A percentile compares a stretch with the other conserved stretches of the same genome.
Evolutionary conservation across 305 asterid species (phyloP).

Genomic region (Fraxinus sp.): DNA sequence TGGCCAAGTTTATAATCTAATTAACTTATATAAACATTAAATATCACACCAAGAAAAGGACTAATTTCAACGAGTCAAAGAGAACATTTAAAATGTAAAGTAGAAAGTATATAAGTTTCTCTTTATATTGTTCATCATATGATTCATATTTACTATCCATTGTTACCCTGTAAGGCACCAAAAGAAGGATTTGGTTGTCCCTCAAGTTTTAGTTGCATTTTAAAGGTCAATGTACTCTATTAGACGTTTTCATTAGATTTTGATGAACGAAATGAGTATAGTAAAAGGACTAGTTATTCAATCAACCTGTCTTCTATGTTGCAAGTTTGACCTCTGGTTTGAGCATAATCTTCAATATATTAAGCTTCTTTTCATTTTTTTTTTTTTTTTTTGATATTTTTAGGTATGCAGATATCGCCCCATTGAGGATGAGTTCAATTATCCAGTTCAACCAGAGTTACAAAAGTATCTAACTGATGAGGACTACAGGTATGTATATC

Average conservation of each 20-base stretch:
- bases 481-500: conserved; percentile 62
- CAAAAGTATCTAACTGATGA: conserved; percentile 82
- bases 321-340: conserved; percentile 7
- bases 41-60: background rate
- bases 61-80: background rate
- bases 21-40: background rate
- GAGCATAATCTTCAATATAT: conserved; percentile 14
- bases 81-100: background rate
- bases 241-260: background rate
- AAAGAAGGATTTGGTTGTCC: background rate
- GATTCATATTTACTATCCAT: background rate
- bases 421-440: conserved; percentile 81
- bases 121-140: background rate
- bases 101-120: background rate
- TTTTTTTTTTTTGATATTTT: background rate
- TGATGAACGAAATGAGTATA: background rate
- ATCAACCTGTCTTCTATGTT: background rate
- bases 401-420: conserved; percentile 87
- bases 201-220: background rate
- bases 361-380: conserved; percentile 4
- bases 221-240: background rate
- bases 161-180: background rate
- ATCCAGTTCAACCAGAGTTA: conserved; percentile 69
- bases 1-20: background rate
- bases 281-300: background rate